A percentile compares a stretch with the other conserved stretches of the same genome.
phyloP scores from a whole-genome alignment of 108 stramenopile genomes.

The Cyclostephanos invisitatus region DNA sequence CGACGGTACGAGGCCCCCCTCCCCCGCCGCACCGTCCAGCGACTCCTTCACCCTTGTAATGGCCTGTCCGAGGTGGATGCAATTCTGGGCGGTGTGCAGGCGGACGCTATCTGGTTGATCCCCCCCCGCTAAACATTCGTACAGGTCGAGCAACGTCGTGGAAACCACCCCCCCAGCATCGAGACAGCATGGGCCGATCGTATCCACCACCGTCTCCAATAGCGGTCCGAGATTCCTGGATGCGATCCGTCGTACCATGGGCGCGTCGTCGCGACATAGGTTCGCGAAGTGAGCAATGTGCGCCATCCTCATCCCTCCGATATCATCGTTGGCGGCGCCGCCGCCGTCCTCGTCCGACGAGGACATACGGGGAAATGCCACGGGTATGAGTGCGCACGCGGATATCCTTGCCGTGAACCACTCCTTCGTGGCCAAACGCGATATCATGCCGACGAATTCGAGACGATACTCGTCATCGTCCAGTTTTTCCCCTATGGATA shows the following conservation, averaged over 20 bases:
- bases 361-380: constrained; percentile 63
- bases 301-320: constrained; percentile 28
- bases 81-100: constrained; percentile 91
- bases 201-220: constrained; percentile 60
- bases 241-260: constrained; percentile 95
- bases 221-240: constrained; percentile 78
- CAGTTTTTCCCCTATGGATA: constrained; percentile 55
- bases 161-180: constrained; percentile 49
- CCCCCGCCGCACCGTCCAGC: neutral
- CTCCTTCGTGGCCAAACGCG: constrained; percentile 84
- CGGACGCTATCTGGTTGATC: constrained; percentile 96
- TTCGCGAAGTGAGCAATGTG: constrained; percentile 64
- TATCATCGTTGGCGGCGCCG: neutral
- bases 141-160: constrained; percentile 68
- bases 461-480: constrained; percentile 50
- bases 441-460: constrained; percentile 83
- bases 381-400: constrained; percentile 80
- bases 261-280: constrained; percentile 92
- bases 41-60: constrained; percentile 48
- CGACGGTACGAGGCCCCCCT: neutral
- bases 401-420: constrained; percentile 98
- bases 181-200: constrained; percentile 46
- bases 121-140: constrained; percentile 81
- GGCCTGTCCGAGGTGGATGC: constrained; percentile 79
- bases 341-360: no score